Evolutionary conservation across 495 filamentous ascomycete species (phyloP), one percentile per base, ranked within the genome.

Genomic region (Aspergillus carlsbadensis): DNA sequence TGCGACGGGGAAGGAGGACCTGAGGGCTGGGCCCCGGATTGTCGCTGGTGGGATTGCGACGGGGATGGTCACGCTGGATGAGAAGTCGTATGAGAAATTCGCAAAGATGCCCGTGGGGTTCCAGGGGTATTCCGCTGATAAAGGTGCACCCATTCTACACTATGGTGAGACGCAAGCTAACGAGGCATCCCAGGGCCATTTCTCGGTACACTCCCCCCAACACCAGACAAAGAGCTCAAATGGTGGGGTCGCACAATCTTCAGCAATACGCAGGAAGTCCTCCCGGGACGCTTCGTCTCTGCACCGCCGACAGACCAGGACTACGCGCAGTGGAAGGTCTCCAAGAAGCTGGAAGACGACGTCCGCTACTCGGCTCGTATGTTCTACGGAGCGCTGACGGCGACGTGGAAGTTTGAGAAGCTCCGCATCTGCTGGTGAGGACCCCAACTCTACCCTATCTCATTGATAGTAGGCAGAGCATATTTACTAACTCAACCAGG

Each of bases 41-140:
- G 50, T 80, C 10, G 81, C 84, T 20, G 78, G 77, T 14, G 84
- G 76, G 0, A 79, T 83, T n/a, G 76, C 77, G 20, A 79, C 75
- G n/a, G 75, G 74, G 18, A 73, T 79, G 67, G 70, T 64, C 17
- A 62, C 70, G 53, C 62, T 70, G 6, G 59, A 65, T 18, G 51
- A 61, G 24, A 59, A 67, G 44, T 60, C 65, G 51, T 62, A 69
- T 52, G 18, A 59, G 40, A 69, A 68, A 54, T 71, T 48, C 35
- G 67, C 67, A 29, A 61, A 67, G 17, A 71, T 71, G 68, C 68
- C 68, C n/a, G 68, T 71, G 36, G 68, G 68, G 10, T 71, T 71
- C 61, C 68, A 71, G 52, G 68, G 68, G 1, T 71, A 71, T 41
- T 69, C 68, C 8, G 64, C 68, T 1, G 61, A 64, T 1, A 62